Percentiles rank a stretch among this genome's conserved stretches.
Conservation (phyloP, 805 yeast species). For the Wickerhamomyces subpelliculosus region DNA sequence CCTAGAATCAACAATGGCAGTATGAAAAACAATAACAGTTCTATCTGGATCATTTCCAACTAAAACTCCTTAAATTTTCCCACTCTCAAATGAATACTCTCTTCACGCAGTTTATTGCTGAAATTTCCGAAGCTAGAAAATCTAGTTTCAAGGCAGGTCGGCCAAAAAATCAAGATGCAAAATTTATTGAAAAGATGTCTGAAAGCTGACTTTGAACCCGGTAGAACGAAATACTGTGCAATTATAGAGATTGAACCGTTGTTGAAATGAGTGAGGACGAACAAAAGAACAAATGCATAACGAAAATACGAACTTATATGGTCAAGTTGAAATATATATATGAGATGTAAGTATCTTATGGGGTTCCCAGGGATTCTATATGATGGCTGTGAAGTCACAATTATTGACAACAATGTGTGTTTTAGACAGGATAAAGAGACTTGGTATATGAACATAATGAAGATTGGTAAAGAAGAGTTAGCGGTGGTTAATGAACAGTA, state of each 20-base stretch:
- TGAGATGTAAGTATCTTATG: neutral
- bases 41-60: neutral
- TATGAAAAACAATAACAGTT: neutral
- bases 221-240: too few species aligned
- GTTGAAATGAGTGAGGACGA: neutral
- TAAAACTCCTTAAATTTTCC: too few species aligned
- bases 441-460: conserved; percentile 16
- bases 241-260: too few species aligned
- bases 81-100: too few species aligned
- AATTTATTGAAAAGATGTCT: too few species aligned
- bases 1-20: neutral
- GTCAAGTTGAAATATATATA: neutral
- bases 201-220: too few species aligned
- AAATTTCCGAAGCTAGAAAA: too few species aligned
- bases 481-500: conserved; percentile 17
- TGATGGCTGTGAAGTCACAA: neutral
- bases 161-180: too few species aligned
- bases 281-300: neutral
- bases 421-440: conserved; percentile 11
- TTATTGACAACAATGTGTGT: neutral
- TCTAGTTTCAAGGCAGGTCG: too few species aligned
- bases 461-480: conserved; percentile 17
- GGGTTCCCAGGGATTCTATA: neutral
- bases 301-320: neutral
- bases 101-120: too few species aligned